These are phyloP conservation scores for Xylaria nigripes DNA, from an alignment of 495 filamentous ascomycete genomes.

Conservation along the genomic window DNA sequence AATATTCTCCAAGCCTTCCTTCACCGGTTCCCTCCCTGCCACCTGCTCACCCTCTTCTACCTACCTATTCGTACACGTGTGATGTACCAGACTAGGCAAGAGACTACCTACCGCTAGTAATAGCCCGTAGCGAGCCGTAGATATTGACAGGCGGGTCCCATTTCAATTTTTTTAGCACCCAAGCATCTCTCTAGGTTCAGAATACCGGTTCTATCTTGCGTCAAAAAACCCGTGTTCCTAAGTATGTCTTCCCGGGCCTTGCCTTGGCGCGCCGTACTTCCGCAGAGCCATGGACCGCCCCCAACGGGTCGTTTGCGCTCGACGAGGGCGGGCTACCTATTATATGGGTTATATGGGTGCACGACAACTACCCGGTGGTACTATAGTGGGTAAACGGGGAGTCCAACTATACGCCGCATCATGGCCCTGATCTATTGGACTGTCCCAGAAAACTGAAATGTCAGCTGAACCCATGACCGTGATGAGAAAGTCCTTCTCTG, in stretches of 20 bases:
- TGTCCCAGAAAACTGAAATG: neutral
- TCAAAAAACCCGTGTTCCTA: too few relatives aligned
- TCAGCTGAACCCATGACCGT: slow-evolving; percentile 2
- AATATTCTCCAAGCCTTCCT: neutral
- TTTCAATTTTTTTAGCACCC: too few relatives aligned
- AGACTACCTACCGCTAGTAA: neutral
- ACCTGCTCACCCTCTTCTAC: neutral
- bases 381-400: too few relatives aligned
- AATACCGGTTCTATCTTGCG: too few relatives aligned
- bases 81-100: neutral
- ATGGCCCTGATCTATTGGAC: neutral
- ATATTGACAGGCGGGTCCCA: too few relatives aligned
- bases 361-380: neutral
- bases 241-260: neutral
- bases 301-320: neutral
- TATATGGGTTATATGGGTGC: too few relatives aligned
- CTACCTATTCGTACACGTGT: neutral
- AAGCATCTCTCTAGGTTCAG: too few relatives aligned
- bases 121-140: too few relatives aligned
- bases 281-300: neutral
- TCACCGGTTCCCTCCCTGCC: slow-evolving; percentile 1
- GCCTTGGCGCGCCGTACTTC: neutral
- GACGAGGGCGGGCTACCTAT: neutral
- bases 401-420: too few relatives aligned
- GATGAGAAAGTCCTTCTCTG: neutral